Evolutionary conservation across 257 asterid genomes (phyloP), one percentile per base, ranked within the genome.

Genomic region (Gentiana macrophylla): DNA sequence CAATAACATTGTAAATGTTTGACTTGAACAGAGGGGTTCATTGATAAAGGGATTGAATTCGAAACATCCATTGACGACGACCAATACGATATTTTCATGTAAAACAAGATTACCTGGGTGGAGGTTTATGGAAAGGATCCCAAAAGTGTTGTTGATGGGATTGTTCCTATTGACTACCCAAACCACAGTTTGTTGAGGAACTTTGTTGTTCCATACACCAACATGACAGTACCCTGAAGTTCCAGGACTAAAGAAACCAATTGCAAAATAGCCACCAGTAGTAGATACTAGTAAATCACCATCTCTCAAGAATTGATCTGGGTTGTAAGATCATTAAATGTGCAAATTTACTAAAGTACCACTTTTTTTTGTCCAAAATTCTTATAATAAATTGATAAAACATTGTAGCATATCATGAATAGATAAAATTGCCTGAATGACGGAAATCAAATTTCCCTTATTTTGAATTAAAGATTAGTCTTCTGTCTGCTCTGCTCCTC

Each of bases 171-270:
- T 76, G 38, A 76, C 82, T 4, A 76, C 69, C 79, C 81, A 76
- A 41, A 72, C 78, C 15, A 65, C 73, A 12, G 68, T 75, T 68
- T 55, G 64, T 37, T 67, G 72, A 0, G 75, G 57, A 32, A 71
- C 59, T 12, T 52, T 65, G 68, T 62, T 71, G 68, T 67, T 71
- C 75, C 81, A 71, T 11, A 75, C 65, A 8, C 77, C 81, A 3
- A 71, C 37, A 57, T 61, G 66, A 1, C 66, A 69, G 49, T 62
- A 52, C 4, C 4, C 10, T 32, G 79, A 66, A 36, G 34, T 64
- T 54, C 73, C 70, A 36, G 81, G 70, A 64, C 75, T 71, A 50
- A 75, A 70, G 64, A 75, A 75, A n/a, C 80, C 80, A 13, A 75
- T 52, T 1, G 64, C 65, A 36, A 65, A 65, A 50, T 11, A n/a